These are phyloP conservation scores for Dovyalis caffra DNA, from an alignment of 345 rosid species.

Conservation along the genomic window DNA sequence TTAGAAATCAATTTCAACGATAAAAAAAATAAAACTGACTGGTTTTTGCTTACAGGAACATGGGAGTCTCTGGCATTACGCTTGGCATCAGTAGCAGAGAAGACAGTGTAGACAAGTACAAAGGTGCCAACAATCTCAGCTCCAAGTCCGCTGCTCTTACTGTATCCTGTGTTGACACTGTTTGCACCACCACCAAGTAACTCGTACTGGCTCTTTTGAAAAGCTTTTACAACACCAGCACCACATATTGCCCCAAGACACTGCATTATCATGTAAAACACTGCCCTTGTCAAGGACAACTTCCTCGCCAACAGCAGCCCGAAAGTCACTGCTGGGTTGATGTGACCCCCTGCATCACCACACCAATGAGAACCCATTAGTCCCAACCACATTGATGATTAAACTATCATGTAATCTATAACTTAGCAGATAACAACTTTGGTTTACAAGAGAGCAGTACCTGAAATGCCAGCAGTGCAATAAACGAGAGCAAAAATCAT, in stretches of 20 bases:
- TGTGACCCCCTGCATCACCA: slow-evolving; percentile 20
- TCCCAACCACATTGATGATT: background rate
- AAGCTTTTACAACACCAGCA: slow-evolving; percentile 15
- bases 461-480: slow-evolving; percentile 26
- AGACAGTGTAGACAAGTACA: slow-evolving; percentile 20
- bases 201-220: slow-evolving; percentile 10
- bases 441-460: background rate
- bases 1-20: background rate
- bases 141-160: slow-evolving; percentile 17
- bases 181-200: slow-evolving; percentile 23
- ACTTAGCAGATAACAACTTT: background rate
- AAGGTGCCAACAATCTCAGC: slow-evolving; percentile 24
- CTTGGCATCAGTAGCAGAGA: slow-evolving; percentile 18
- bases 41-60: slow-evolving; percentile 16
- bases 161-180: slow-evolving; percentile 2
- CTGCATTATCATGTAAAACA: slow-evolving; percentile 25
- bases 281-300: slow-evolving; percentile 18
- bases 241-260: slow-evolving; percentile 24
- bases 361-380: background rate
- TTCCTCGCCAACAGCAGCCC: slow-evolving; percentile 22
- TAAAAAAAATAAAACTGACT: background rate
- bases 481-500: slow-evolving; percentile 26
- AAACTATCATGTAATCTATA: background rate
- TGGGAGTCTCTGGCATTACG: slow-evolving; percentile 21
- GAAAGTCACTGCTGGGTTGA: slow-evolving; percentile 24